Evolutionary conservation across 2,329 filamentous ascomycete species (phyloP).

Genomic region (Calonectria montana): DNA sequence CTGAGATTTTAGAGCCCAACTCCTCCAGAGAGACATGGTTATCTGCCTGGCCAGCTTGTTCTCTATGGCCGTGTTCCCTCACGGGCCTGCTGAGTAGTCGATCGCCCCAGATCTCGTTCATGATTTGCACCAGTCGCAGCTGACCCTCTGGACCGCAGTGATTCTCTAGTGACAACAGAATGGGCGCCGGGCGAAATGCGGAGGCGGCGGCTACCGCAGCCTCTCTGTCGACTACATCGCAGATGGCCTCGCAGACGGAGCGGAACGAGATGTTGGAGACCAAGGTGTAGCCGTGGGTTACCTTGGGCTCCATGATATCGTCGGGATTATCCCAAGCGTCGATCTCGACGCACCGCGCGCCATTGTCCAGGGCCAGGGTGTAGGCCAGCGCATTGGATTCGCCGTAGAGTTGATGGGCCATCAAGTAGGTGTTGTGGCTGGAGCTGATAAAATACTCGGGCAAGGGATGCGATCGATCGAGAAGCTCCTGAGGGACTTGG

Average conservation of each 20-base stretch:
- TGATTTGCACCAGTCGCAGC: conserved; percentile 70
- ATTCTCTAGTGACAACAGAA: conserved; percentile 75
- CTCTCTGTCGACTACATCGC: conserved; percentile 71
- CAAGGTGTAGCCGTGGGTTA: conserved; percentile 77
- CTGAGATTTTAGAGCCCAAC: conserved; percentile 70
- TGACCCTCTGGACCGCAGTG: conserved; percentile 72
- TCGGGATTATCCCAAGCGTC: conserved; percentile 77
- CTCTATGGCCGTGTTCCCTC: conserved; percentile 65
- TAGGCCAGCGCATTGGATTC: conserved; percentile 72
- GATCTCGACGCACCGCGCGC: conserved; percentile 78
- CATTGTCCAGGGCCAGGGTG: conserved; percentile 69
- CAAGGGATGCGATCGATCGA: conserved; percentile 69
- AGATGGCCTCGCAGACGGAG: conserved; percentile 72
- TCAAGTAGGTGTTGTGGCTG: conserved; percentile 79
- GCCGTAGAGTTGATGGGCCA: conserved; percentile 77
- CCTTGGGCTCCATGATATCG: conserved; percentile 72
- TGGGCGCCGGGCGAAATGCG: conserved; percentile 62
- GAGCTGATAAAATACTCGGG: conserved; percentile 80
- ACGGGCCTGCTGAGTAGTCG: conserved; percentile 69
- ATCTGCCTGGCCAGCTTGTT: conserved; percentile 61
- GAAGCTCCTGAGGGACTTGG: conserved; percentile 63
- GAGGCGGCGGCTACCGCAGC: conserved; percentile 51
- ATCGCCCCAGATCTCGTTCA: conserved; percentile 71
- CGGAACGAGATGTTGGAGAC: conserved; percentile 75
- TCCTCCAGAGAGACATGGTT: conserved; percentile 68